Evolutionary conservation across 2,329 filamentous ascomycete genomes (phyloP), one percentile per base, ranked within the genome.

Genomic region (Aspergillus neoniger): DNA sequence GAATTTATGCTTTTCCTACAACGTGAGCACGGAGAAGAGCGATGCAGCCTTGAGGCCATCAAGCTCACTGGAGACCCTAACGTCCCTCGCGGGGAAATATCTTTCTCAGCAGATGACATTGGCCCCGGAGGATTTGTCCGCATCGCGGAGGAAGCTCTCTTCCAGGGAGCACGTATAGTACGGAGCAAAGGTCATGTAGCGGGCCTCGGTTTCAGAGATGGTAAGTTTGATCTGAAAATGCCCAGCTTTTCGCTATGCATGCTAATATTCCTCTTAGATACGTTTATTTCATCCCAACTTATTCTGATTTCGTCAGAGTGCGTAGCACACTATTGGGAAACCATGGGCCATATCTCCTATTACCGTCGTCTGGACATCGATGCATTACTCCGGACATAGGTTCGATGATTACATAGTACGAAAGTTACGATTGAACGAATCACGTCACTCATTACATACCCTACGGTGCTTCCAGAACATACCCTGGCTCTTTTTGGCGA

Each of bases 21-120:
- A 70, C 87, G 87, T 0, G 87, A 89, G 41, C 56, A 48, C 2
- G 58, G 58, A 15, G 5, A 49, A 57, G 65, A 8, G 70, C 81
- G 80, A 12, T 91, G 92, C 4, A 82, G 87, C 1, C 75, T 98
- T 3, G 88, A 93, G 73, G 94, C 90, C 0, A 87, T 97, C 70
- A 98, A 98, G 74, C 79, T 99, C 36, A 98, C 94, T 0, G 94
- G 94, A 0, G 94, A 99, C 70, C 87, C 89, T 0, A 96, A 97
- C 66, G 87, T 98, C 14, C 94, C 94, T 0, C 84, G 93, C 8
- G 94, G 93, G 8, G 90, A 97, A 74, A 86, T 88, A 67, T 91
- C 90, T 0, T 97, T 96, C 72, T 83, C 91, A 3, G 89, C 88
- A 0, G 85, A 91, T 5, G 92, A 97, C 67, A 85, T 98, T 38